Evolutionary conservation across 139 green algal genomes (phyloP), one percentile per base, ranked within the genome.

Genomic region (Diplosphaera chodatii): DNA sequence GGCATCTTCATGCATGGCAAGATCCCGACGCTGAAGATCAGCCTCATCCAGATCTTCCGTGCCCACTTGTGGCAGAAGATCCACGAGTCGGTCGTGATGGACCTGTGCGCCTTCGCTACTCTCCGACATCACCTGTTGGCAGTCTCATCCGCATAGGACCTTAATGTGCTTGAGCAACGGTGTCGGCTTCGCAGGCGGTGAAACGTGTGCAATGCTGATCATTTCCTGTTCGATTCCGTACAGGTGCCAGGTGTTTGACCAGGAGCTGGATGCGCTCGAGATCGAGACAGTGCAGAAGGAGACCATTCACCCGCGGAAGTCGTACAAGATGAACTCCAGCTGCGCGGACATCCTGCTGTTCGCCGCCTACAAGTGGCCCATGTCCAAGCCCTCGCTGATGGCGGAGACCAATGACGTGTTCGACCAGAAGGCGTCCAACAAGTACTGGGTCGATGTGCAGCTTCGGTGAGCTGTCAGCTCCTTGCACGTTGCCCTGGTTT

Each of bases 281-380:
- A 98, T 99, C 64, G 95, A 99, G 89, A 99, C 95, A 28, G 95
- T 99, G 74, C 95, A 99, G 85, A 99, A 99, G 90, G 95, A 99
- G 87, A 99, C 95, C 41, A 99, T 99, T 78, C 95, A 99, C 83
- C 95, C 95, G 41, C 87, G 95, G 73, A 99, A 99, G 87, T 92
- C 79, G 30, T 99, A 99, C 87, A 99, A 99, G 87, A 98, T 98
- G 94, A 99, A 98, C 86, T 79, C 68, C 34, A 88, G 81, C 22
- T 91, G 92, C 82, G 92, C 94, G 1, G 94, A 98, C 88, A 94
- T 98, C 71, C 88, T 98, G 71, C 91, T 98, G 37, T 99, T 99
- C 81, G 93, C 93, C 22, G 93, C 93, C 25, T 96, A 97, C 88
- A 97, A 96, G 83, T 98, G 94, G 94, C 75, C 76, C 56, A 94